Base-by-base conservation (phyloP, 352 stramenopile genomes). In the Globisporangium orthogonon region DNA sequence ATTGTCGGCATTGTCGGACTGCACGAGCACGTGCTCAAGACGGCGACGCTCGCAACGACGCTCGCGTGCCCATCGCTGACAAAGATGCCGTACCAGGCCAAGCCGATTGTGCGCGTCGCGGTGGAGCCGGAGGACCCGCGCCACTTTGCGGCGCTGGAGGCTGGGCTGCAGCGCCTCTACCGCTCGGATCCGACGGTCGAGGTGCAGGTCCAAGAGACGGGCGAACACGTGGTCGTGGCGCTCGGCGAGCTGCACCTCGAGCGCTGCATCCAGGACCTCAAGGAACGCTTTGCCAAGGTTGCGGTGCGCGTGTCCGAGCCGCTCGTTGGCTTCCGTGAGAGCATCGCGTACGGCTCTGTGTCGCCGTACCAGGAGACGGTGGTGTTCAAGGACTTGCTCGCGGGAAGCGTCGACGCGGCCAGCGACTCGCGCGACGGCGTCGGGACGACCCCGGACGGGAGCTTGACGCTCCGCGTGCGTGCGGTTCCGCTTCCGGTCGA, bases 121-220 rank as follows among this genome's bases (percentile, higher is more conserved):
- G 83, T 98, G 17, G 89, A 97, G 54, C 86, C 89, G 0, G 71
- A 90, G 52, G 83, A 96, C 40, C 88, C 91, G 18, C 74, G 81
- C 29, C 69, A 98, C 55, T 94, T 97, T 71, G 70, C 71, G 6
- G 77, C 78, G 15, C 63, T 98, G 5, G 85, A 97, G 57, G 71
- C 74, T 28, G 91, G 92, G 43, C 72, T 98, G 2, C 86, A 91
- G 59, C 83, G 87, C n/a, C 63, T 98, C 7, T 97, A 97, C 65
- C 87, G 91, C 29, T 94, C 87, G 2, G 92, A 98, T 53, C 86
- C 91, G 18, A 96, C 88, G 0, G 92, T 97, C n/a, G 91, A 98
- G 69, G 89, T 97, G 7, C 83, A 91, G 18, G 83, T 96, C 0
- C 83, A 94, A 61, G 80, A 94, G 52, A 94, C 80, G 5, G 91